These are phyloP conservation scores for Arctostaphylos glauca DNA, from an alignment of 148 eudicot genomes.

Conservation along the genomic window DNA sequence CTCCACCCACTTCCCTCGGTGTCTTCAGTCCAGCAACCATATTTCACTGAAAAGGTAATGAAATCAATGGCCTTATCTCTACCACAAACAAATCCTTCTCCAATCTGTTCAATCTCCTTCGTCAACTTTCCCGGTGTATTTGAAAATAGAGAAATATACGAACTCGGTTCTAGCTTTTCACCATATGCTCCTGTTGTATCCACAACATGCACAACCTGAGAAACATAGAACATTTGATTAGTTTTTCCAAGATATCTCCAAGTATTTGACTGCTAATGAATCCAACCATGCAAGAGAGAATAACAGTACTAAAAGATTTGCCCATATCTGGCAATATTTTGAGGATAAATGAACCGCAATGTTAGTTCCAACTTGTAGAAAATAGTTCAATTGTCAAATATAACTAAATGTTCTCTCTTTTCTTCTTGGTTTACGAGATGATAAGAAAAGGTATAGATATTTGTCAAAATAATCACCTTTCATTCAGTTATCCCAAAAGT, in stretches of 20 bases:
- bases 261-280: not conserved
- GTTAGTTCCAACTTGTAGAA: not conserved
- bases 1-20: constrained; percentile 68
- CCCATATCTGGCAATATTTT: not conserved
- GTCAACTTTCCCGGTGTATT: constrained; percentile 80
- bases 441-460: too few relatives aligned
- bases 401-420: not conserved
- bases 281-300: not conserved
- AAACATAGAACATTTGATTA: constrained; percentile 15
- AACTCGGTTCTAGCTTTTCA: constrained; percentile 40
- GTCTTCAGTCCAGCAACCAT: constrained; percentile 63
- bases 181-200: constrained; percentile 52
- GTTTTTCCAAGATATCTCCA: not conserved
- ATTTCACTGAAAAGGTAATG: constrained; percentile 79
- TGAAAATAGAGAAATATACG: constrained; percentile 77
- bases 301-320: not conserved
- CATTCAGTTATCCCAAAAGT: too few relatives aligned
- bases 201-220: constrained; percentile 93
- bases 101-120: constrained; percentile 59
- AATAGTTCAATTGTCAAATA: not conserved
- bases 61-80: constrained; percentile 65
- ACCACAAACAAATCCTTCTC: constrained; percentile 80
- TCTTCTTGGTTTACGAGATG: too few relatives aligned
- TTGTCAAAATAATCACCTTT: too few relatives aligned
- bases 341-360: not conserved